Percentiles rank a stretch among this genome's conserved stretches.
These are phyloP conservation scores for Amaranthus cruentus DNA, from an alignment of 148 eudicot species.

Conservation along the genomic window DNA sequence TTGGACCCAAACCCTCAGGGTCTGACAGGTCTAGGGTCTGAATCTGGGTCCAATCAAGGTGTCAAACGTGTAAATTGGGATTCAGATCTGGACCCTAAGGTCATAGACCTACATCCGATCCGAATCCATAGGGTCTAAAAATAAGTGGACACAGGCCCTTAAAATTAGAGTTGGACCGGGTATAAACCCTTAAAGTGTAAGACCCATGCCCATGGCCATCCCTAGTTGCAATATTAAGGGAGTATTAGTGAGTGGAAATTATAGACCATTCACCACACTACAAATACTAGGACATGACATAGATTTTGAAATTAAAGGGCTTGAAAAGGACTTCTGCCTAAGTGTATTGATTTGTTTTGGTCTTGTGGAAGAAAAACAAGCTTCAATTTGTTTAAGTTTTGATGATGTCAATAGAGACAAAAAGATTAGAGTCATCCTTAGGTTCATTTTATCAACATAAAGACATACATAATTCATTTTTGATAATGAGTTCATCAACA, in stretches of 20 bases:
- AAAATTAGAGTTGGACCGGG: too few relatives aligned
- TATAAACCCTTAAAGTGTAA: too few relatives aligned
- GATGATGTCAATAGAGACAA: not conserved
- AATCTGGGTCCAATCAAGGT: too few relatives aligned
- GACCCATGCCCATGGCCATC: too few relatives aligned
- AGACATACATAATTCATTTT: slow-evolving; percentile 2
- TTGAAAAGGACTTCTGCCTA: not conserved
- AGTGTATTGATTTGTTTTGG: not conserved
- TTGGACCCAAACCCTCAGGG: too few relatives aligned
- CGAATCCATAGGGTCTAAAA: too few relatives aligned
- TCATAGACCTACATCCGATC: too few relatives aligned
- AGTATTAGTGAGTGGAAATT: not conserved
- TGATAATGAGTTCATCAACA: not conserved
- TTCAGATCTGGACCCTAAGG: too few relatives aligned
- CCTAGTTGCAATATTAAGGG: too few relatives aligned
- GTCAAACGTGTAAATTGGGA: too few relatives aligned
- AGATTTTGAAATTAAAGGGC: not conserved
- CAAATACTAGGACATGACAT: slow-evolving; percentile 1
- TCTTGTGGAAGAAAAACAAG: not conserved
- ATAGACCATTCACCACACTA: not conserved
- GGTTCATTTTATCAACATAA: not conserved
- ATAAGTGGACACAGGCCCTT: too few relatives aligned
- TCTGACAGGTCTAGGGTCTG: too few relatives aligned
- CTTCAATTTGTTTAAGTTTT: not conserved
- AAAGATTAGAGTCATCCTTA: not conserved